These are phyloP conservation scores for Citrus sp. DNA, from an alignment of 345 rosid species.

Conservation along the genomic window DNA sequence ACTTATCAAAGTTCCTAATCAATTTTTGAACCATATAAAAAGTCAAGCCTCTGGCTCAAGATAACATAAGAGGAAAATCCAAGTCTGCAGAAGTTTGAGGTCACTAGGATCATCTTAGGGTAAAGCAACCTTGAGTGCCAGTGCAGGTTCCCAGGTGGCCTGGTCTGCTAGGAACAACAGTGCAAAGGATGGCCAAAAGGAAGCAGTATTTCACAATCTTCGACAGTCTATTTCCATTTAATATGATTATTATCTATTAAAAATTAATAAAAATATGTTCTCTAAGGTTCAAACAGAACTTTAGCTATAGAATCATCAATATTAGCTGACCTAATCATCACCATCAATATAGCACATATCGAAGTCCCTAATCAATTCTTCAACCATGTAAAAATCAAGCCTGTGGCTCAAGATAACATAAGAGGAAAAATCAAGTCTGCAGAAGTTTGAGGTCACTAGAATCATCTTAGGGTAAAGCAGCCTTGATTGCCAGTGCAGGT, in stretches of 20 bases:
- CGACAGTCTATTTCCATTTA: neutral
- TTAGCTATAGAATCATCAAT: neutral
- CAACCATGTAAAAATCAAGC: neutral
- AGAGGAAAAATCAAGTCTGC: no score
- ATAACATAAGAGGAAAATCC: neutral
- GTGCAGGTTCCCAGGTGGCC: neutral
- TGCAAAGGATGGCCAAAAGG: neutral
- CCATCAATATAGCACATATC: no score
- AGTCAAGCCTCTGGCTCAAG: neutral
- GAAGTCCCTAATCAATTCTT: neutral
- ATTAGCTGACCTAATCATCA: neutral
- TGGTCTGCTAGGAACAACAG: neutral
- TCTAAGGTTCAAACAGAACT: neutral
- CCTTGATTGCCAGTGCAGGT: neutral
- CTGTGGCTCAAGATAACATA: neutral
- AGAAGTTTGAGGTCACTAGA: neutral
- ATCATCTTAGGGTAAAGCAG: neutral
- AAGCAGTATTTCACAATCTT: neutral
- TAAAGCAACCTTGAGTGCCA: neutral
- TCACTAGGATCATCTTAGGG: neutral
- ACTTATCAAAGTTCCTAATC: neutral
- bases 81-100: neutral
- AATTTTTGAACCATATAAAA: neutral
- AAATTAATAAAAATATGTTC: neutral
- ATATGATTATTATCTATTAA: neutral